A percentile compares a stretch with the other conserved stretches of the same genome.
Evolutionary conservation across 495 filamentous ascomycete genomes (phyloP).

Genomic region (Hapsidospora chrysogenum): DNA sequence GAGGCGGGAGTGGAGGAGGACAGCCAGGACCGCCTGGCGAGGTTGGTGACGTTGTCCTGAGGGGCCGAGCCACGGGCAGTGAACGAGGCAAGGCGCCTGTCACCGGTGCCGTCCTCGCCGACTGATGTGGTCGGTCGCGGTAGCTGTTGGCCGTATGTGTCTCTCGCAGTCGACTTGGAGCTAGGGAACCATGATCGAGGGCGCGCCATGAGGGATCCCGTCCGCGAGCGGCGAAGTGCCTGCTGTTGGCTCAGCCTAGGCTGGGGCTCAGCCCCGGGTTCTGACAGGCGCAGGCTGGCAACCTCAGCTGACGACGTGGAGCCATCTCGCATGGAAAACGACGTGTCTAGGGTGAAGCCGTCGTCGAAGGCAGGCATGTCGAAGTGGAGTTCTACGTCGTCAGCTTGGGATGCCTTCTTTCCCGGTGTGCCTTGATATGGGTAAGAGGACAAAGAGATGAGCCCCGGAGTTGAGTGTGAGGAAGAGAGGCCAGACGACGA

Average conservation of each 20-base stretch:
- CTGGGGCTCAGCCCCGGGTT: constrained; percentile 1
- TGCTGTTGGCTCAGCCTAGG: too few species aligned
- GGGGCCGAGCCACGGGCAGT: too few species aligned
- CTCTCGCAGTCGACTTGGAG: too few species aligned
- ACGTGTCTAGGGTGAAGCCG: constrained; percentile 19
- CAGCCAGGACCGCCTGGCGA: constrained; percentile 54
- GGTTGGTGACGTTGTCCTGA: constrained; percentile 42
- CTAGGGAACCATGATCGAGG: constrained; percentile 27
- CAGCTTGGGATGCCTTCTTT: constrained; percentile 15
- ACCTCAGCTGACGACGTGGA: not conserved
- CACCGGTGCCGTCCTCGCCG: too few species aligned
- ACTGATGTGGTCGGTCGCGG: too few species aligned
- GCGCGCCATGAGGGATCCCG: constrained; percentile 22
- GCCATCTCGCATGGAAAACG: constrained; percentile 6
- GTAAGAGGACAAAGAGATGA: constrained; percentile 6
- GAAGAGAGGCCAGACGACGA: constrained; percentile 13
- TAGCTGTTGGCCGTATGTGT: too few species aligned
- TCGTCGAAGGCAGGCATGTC: constrained; percentile 28
- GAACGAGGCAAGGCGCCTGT: too few species aligned
- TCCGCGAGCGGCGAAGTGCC: constrained; percentile 5
- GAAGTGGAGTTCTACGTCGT: constrained; percentile 20
- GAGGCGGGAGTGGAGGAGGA: constrained; percentile 44
- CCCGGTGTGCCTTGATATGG: constrained; percentile 4
- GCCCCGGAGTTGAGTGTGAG: constrained; percentile 18
- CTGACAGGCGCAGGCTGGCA: too few species aligned